phyloP scores from a whole-genome alignment of 805 yeast genomes.

The Pichia exigua region DNA sequence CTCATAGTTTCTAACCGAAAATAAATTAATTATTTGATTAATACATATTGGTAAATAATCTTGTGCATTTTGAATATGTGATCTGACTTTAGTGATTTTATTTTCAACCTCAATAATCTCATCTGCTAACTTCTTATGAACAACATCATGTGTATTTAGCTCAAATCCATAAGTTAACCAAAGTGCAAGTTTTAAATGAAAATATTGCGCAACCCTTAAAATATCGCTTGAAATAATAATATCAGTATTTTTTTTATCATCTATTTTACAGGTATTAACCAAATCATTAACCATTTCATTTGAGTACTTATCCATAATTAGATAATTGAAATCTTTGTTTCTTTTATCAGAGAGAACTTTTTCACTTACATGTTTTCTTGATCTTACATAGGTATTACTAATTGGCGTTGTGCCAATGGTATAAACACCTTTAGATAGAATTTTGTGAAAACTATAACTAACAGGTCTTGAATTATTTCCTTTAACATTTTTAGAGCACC shows the following conservation, averaged over 20 bases:
- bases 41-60: slow-evolving; percentile 44
- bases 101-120: slow-evolving; percentile 51
- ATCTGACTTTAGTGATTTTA: slow-evolving; percentile 46
- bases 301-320: slow-evolving; percentile 34
- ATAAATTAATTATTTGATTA: slow-evolving; percentile 21
- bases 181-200: slow-evolving; percentile 43
- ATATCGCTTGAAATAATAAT: slow-evolving; percentile 11
- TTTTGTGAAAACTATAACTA: slow-evolving; percentile 57
- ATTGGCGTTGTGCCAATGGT: slow-evolving; percentile 63
- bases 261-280: slow-evolving; percentile 9
- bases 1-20: slow-evolving; percentile 11
- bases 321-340: slow-evolving; percentile 27
- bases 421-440: slow-evolving; percentile 48
- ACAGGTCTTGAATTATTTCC: slow-evolving; percentile 63
- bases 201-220: slow-evolving; percentile 36
- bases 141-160: slow-evolving; percentile 36
- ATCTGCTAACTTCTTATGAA: slow-evolving; percentile 35
- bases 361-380: slow-evolving; percentile 42
- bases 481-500: slow-evolving; percentile 39
- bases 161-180: slow-evolving; percentile 44
- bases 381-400: slow-evolving; percentile 37
- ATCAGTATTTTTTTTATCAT: neutral
- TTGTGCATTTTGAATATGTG: slow-evolving; percentile 46
- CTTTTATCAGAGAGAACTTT: slow-evolving; percentile 32
- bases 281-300: slow-evolving; percentile 18